Evolutionary conservation across 2,329 filamentous ascomycete species (phyloP).

Genomic region (Ophiognomonia clavigignenti-juglandacearum): DNA sequence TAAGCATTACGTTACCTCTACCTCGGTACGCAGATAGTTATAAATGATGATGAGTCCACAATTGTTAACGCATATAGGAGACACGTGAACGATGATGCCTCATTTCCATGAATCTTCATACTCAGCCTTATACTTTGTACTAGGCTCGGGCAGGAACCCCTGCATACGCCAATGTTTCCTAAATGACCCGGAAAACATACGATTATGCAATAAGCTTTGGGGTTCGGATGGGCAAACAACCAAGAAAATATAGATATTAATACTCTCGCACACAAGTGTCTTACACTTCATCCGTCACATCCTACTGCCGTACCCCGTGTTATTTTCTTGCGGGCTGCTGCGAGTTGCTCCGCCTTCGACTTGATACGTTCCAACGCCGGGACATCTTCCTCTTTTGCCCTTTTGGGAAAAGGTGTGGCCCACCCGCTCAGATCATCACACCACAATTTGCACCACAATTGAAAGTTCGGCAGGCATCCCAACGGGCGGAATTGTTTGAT

Average conservation of each 20-base stretch:
- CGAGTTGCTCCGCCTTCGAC: background rate
- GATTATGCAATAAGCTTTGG: background rate
- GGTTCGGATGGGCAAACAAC: background rate
- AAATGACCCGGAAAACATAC: background rate
- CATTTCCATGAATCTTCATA: no score
- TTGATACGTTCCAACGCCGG: background rate
- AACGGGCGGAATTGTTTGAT: background rate
- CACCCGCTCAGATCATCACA: slow-evolving; percentile 7
- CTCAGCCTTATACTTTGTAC: no score
- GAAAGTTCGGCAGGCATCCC: background rate
- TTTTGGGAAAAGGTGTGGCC: slow-evolving; percentile 13
- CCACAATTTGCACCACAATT: slow-evolving; percentile 6
- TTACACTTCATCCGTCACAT: no score
- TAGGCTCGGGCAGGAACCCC: background rate
- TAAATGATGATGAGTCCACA: no score
- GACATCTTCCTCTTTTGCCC: slow-evolving; percentile 16
- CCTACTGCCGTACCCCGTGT: no score
- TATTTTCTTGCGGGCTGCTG: no score
- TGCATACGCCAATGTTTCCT: background rate
- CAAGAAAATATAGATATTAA: background rate
- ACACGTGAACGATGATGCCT: no score
- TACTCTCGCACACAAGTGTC: no score
- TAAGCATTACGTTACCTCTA: no score
- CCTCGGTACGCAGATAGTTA: no score
- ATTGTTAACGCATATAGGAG: no score